Evolutionary conservation across 148 eudicot genomes (phyloP), one percentile per base, ranked within the genome.

Genomic region (Pouteria glomerata): DNA sequence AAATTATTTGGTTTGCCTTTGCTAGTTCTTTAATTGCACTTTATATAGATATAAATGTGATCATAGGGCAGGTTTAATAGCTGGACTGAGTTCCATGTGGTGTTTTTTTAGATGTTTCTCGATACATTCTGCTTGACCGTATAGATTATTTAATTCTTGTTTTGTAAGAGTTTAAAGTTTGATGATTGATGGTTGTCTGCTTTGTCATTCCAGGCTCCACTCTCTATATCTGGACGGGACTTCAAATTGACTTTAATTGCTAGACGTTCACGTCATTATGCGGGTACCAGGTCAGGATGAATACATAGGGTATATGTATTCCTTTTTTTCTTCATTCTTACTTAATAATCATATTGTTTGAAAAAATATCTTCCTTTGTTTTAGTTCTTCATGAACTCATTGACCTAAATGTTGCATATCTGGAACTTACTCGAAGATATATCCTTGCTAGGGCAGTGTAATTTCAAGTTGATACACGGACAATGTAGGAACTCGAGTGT

Each of bases 211-310:
- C 84, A 93, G 98, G 87, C 81, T 44, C 83, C 85, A 73, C 75
- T 89, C 68, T 79, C 92, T 65, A 73, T 89, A 71, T 82, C 84
- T 77, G 97, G 96, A 47, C 79, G 84, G 80, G 78, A 86, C 71
- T 86, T 94, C 69, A 87, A 73, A 58, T 41, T 91, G 73, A 86
- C 93, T 63, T 81, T 93, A 42, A 89, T 93, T 74, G 92, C 97
- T 30, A 89, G 98, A 77, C 90, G 98, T 63, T 94, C 98, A 37
- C 92, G 97, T 24, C 96, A 91, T 85, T 91, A 91, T 91, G 98
- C 98, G 45, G 98, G 98, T 34, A 94, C 98, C 79, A 91, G 94
- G 97, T 92, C 37, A 66, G 82, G 23, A 68, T 58, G n/a, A 24
- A 34, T 30, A n/a, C 33, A 29, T 57, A 39, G 44, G 10, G 44